Conservation (phyloP, 1,139 yeast genomes). For the Protomyces macrosporus region DNA sequence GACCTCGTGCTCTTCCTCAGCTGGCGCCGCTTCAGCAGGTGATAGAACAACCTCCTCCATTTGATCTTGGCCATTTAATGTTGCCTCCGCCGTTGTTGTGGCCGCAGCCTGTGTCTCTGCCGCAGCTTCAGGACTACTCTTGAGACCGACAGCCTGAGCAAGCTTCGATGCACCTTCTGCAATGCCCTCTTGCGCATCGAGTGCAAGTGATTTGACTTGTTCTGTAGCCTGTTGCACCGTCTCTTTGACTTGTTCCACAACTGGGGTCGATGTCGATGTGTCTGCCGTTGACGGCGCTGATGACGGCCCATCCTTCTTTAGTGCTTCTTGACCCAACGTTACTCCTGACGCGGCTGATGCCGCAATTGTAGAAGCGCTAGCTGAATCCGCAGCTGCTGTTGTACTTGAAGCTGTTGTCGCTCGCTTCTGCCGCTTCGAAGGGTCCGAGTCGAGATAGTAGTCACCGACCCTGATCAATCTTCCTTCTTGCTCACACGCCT, state of each 20-base stretch:
- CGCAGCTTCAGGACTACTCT: background rate
- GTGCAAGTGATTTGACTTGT: background rate
- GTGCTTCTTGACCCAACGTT: background rate
- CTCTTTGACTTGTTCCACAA: background rate
- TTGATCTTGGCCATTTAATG: background rate
- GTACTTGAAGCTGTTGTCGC: background rate
- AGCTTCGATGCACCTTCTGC: background rate
- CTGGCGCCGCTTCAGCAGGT: background rate
- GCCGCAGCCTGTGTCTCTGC: background rate
- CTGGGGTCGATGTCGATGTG: background rate
- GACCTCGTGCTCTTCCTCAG: background rate
- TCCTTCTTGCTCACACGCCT: slow-evolving; percentile 86
- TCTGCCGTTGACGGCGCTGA: background rate
- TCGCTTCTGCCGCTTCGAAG: slow-evolving; percentile 16
- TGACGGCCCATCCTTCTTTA: too few species aligned
- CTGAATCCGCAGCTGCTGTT: background rate
- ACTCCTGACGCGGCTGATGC: background rate
- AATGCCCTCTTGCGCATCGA: background rate
- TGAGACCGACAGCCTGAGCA: background rate
- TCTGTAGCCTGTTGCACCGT: background rate
- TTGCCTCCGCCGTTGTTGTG: background rate
- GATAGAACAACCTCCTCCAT: background rate
- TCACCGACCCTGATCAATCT: slow-evolving; percentile 90
- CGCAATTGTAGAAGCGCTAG: background rate
- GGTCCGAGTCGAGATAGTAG: slow-evolving; percentile 53